Evolutionary conservation across 2,329 filamentous ascomycete genomes (phyloP).

Genomic region (Endothia cerciana): DNA sequence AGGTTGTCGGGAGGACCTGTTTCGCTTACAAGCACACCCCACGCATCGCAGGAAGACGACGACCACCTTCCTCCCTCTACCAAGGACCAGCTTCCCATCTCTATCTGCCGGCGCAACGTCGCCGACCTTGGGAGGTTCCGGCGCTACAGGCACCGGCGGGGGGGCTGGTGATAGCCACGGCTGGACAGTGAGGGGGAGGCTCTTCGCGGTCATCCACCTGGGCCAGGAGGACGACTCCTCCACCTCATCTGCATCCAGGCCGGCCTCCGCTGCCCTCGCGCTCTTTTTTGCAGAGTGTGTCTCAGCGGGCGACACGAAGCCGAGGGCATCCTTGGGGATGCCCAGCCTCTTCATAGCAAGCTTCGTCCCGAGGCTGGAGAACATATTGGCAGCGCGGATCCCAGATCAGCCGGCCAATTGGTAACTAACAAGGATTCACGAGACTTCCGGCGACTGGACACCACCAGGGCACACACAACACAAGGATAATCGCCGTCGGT

Average conservation of each 20-base stretch:
- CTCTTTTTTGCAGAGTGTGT: constrained; percentile 15
- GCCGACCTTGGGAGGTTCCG: constrained; percentile 50
- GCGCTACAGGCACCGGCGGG: constrained; percentile 50
- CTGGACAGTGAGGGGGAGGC: constrained; percentile 55
- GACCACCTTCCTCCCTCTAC: constrained; percentile 47
- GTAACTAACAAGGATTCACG: neutral
- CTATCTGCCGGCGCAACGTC: constrained; percentile 53
- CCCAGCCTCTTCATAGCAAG: constrained; percentile 61
- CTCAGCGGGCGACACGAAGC: constrained; percentile 43
- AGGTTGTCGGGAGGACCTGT: neutral
- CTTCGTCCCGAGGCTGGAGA: constrained; percentile 60
- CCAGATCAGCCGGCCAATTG: neutral
- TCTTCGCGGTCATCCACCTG: constrained; percentile 54
- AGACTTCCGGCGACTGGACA: neutral
- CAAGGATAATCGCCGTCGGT: constrained; percentile 26
- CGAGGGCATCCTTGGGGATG: constrained; percentile 54
- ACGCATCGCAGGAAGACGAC: constrained; percentile 59
- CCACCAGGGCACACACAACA: neutral
- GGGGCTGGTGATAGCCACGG: constrained; percentile 58
- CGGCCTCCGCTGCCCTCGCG: neutral
- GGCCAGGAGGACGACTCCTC: constrained; percentile 39
- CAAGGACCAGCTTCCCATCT: constrained; percentile 44
- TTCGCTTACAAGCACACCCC: constrained; percentile 56
- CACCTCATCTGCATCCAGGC: constrained; percentile 28
- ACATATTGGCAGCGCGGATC: constrained; percentile 45